These are phyloP conservation scores for Aspergillus kassunensis DNA, from an alignment of 495 filamentous ascomycete genomes.

Conservation along the genomic window DNA sequence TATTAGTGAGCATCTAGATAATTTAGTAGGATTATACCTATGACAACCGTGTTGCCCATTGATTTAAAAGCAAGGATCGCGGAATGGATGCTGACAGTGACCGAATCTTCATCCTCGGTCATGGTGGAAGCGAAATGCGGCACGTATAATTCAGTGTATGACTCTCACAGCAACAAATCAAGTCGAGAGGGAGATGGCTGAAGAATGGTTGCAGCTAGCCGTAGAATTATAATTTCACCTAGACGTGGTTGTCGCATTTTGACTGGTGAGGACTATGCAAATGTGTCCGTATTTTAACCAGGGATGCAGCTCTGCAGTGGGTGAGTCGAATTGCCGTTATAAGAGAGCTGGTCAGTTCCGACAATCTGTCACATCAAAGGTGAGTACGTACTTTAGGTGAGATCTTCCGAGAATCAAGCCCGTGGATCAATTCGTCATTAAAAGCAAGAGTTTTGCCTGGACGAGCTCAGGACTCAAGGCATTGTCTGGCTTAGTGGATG, in stretches of 20 bases:
- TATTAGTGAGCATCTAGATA: conserved; percentile 14
- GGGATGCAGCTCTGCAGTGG: conserved; percentile 46
- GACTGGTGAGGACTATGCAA: conserved; percentile 27
- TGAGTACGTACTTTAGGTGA: too few relatives aligned
- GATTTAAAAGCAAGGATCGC: conserved; percentile 25
- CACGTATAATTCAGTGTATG: conserved; percentile 40
- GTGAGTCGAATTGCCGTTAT: conserved; percentile 42
- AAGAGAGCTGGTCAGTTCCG: conserved; percentile 55
- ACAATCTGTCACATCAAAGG: conserved; percentile 55
- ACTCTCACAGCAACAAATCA: conserved; percentile 43
- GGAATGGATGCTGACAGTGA: conserved; percentile 32
- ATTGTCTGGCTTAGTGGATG: conserved; percentile 21
- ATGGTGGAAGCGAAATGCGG: conserved; percentile 39
- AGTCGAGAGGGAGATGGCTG: conserved; percentile 26
- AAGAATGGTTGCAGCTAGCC: conserved; percentile 38
- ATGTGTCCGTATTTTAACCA: conserved; percentile 40
- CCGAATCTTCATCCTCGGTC: conserved; percentile 23
- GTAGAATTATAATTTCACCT: too few relatives aligned
- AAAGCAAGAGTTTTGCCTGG: too few relatives aligned
- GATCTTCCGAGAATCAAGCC: too few relatives aligned
- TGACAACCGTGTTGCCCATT: conserved; percentile 13
- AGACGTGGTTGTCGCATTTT: conserved; percentile 26
- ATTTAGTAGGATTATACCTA: background rate
- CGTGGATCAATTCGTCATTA: conserved; percentile 39
- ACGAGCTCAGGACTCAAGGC: too few relatives aligned